Evolutionary conservation across 202 grass and related monocot species (phyloP).

Genomic region (Brachypodium distachyon): DNA sequence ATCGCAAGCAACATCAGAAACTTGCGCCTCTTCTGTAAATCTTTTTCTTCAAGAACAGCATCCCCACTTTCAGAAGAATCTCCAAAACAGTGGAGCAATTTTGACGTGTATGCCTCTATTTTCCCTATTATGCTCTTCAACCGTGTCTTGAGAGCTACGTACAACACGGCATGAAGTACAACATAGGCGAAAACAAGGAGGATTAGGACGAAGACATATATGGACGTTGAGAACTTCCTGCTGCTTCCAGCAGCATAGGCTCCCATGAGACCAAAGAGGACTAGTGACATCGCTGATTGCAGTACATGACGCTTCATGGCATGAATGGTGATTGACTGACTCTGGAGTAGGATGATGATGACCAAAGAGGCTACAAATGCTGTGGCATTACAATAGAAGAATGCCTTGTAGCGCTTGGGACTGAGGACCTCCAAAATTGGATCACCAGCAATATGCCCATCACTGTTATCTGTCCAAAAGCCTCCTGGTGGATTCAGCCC

Average conservation of each 20-base stretch:
- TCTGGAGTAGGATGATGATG: conserved; percentile 57
- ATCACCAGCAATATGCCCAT: conserved; percentile 24
- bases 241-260: conserved; percentile 53
- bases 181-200: conserved; percentile 39
- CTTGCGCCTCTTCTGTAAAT: conserved; percentile 37
- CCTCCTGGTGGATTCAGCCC: conserved; percentile 46
- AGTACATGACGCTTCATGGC: conserved; percentile 35
- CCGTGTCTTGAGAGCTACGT: conserved; percentile 5
- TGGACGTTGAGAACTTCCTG: conserved; percentile 21
- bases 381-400: conserved; percentile 58
- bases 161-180: conserved; percentile 33
- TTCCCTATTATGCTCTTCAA: neutral
- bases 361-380: conserved; percentile 58
- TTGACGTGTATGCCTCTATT: neutral
- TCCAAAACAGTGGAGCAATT: neutral
- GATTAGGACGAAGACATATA: conserved; percentile 28
- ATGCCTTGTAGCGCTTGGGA: conserved; percentile 36
- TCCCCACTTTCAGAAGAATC: neutral
- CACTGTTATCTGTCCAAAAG: conserved; percentile 26
- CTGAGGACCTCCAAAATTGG: conserved; percentile 31
- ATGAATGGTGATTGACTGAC: conserved; percentile 9
- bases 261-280: conserved; percentile 48
- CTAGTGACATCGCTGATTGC: conserved; percentile 43
- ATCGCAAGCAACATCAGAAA: conserved; percentile 58
- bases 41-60: neutral